Evolutionary conservation across 1,284 basidiomycete genomes (phyloP).

Genomic region (Lentinula novae-zelandiae): DNA sequence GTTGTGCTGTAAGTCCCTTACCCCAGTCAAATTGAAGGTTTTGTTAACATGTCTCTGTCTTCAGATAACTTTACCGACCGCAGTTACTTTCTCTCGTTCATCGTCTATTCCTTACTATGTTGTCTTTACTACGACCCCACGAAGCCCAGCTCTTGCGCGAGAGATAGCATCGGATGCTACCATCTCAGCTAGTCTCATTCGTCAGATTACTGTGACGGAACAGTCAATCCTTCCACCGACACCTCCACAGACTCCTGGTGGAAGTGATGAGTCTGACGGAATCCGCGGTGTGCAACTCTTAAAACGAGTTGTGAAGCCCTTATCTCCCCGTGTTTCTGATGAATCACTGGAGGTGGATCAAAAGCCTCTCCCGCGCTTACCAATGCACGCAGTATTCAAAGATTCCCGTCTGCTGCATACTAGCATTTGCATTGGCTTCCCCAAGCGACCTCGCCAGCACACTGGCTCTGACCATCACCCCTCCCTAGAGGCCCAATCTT

Average conservation of each 20-base stretch:
- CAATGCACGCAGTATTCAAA: conserved; percentile 37
- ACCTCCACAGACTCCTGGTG: conserved; percentile 42
- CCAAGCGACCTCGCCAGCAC: conserved; percentile 56
- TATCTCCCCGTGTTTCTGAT: conserved; percentile 21
- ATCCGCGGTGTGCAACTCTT: conserved; percentile 34
- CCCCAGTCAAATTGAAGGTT: conserved; percentile 8
- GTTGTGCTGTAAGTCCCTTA: conserved; percentile 49
- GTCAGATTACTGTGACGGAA: conserved; percentile 49
- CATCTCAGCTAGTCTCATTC: conserved; percentile 57
- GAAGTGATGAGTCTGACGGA: conserved; percentile 46
- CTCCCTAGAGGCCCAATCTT: conserved; percentile 39
- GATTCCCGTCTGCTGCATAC: conserved; percentile 50
- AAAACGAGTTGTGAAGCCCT: conserved; percentile 41
- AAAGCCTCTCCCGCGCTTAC: conserved; percentile 45
- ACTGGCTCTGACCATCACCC: conserved; percentile 36
- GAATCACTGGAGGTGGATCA: conserved; percentile 20
- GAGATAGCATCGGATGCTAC: conserved; percentile 70
- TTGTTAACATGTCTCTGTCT: conserved; percentile 8
- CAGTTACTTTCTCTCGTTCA: conserved; percentile 53
- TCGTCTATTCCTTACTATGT: conserved; percentile 64
- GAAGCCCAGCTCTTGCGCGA: conserved; percentile 46
- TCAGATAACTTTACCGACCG: conserved; percentile 61
- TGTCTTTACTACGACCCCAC: conserved; percentile 61
- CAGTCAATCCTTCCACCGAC: conserved; percentile 32
- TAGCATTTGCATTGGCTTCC: conserved; percentile 59